Conservation (phyloP, 306 rosid genomes). For the Albizia julibrissin region DNA sequence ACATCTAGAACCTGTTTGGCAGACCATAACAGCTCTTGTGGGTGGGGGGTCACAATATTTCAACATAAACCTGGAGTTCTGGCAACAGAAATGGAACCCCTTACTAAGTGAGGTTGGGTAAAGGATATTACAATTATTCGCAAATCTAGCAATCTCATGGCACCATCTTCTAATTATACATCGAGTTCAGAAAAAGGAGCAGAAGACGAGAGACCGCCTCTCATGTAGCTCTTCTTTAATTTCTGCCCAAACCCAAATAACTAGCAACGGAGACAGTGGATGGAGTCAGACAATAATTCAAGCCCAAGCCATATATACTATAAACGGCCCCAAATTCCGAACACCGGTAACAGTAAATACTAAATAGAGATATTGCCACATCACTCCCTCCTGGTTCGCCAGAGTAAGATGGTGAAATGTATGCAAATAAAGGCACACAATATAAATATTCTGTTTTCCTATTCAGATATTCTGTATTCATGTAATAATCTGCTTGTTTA, state of each 20-base stretch:
- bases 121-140: background rate
- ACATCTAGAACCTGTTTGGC: background rate
- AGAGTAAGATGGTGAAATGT: too few species aligned
- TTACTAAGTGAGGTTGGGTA: background rate
- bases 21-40: background rate
- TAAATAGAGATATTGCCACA: too few species aligned
- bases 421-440: too few species aligned
- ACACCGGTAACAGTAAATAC: too few species aligned
- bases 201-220: too few species aligned
- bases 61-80: background rate
- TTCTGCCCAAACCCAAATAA: too few species aligned
- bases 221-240: too few species aligned
- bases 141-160: background rate
- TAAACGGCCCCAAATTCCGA: too few species aligned
- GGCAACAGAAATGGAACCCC: background rate
- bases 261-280: background rate
- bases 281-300: background rate
- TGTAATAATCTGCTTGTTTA: too few species aligned
- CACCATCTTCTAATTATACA: background rate
- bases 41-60: background rate
- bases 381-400: too few species aligned
- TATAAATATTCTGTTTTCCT: too few species aligned
- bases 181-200: background rate
- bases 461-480: too few species aligned
- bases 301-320: background rate